phyloP scores from a whole-genome alignment of 495 filamentous ascomycete genomes.

The Penicillium chermesinum region DNA sequence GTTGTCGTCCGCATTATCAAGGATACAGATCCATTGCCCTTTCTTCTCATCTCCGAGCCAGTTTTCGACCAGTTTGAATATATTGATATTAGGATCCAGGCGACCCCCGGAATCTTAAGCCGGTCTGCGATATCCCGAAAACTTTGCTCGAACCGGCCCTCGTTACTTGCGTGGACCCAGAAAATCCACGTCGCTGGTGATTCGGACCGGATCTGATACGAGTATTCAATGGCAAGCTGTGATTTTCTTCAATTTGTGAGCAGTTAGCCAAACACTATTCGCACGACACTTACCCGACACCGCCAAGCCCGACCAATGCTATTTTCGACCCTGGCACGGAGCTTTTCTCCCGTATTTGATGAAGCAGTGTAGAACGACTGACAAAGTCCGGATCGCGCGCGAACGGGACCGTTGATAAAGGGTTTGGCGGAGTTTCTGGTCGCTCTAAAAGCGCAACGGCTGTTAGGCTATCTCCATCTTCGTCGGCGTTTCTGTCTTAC shows the following conservation, averaged over 20 bases:
- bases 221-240: conserved; percentile 35
- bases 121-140: conserved; percentile 26
- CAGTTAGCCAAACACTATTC: background rate
- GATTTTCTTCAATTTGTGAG: conserved; percentile 25
- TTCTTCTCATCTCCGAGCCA: conserved; percentile 34
- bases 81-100: conserved; percentile 33
- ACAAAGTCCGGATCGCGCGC: conserved; percentile 31
- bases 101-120: conserved; percentile 24
- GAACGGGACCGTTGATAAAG: conserved; percentile 24
- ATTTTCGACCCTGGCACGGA: conserved; percentile 16
- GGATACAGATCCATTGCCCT: conserved; percentile 4
- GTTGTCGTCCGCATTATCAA: conserved; percentile 10
- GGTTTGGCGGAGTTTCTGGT: conserved; percentile 12
- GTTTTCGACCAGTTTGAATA: conserved; percentile 33
- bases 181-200: conserved; percentile 43
- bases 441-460: background rate
- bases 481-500: background rate
- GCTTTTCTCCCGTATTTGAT: conserved; percentile 20
- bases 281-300: background rate
- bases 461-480: background rate
- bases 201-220: conserved; percentile 26
- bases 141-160: conserved; percentile 32
- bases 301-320: conserved; percentile 20
- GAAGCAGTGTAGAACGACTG: conserved; percentile 15
- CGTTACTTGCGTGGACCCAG: conserved; percentile 43